Evolutionary conservation across 2,329 filamentous ascomycete species (phyloP).

Genomic region (Pseudocercospora crystallina): DNA sequence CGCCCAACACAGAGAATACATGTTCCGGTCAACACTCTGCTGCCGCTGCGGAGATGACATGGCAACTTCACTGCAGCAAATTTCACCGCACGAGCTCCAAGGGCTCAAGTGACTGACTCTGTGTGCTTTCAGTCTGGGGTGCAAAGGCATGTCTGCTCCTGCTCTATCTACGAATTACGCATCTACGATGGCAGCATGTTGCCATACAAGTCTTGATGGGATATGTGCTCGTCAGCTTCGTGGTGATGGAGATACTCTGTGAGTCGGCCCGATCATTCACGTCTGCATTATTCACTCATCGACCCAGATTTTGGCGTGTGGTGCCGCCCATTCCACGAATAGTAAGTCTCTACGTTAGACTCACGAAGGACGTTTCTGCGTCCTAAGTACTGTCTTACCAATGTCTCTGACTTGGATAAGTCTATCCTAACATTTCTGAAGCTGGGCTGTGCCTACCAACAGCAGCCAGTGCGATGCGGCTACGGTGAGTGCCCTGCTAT

Average conservation of each 20-base stretch:
- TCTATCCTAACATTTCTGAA: too few relatives aligned
- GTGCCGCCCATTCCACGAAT: constrained; percentile 40
- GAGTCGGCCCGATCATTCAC: too few relatives aligned
- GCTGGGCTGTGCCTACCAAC: constrained; percentile 34
- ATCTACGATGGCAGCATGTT: constrained; percentile 36
- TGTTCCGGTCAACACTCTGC: too few relatives aligned
- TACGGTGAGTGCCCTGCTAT: constrained; percentile 10
- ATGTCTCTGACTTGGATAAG: too few relatives aligned
- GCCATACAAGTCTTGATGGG: constrained; percentile 35
- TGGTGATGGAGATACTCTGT: constrained; percentile 41
- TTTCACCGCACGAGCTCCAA: too few relatives aligned
- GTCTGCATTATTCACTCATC: too few relatives aligned
- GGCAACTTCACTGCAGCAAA: too few relatives aligned
- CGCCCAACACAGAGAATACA: not conserved
- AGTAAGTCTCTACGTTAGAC: too few relatives aligned
- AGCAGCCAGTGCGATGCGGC: constrained; percentile 43
- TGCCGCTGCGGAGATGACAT: not conserved
- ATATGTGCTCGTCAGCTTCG: constrained; percentile 37
- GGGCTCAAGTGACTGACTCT: not conserved
- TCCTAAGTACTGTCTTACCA: too few relatives aligned
- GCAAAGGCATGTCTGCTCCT: constrained; percentile 40
- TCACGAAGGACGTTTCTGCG: too few relatives aligned
- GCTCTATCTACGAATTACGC: constrained; percentile 41
- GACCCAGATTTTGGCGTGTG: constrained; percentile 36
- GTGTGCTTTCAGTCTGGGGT: constrained; percentile 33